Evolutionary conservation across 495 filamentous ascomycete genomes (phyloP).

Genomic region (Aspergillus cristatus): DNA sequence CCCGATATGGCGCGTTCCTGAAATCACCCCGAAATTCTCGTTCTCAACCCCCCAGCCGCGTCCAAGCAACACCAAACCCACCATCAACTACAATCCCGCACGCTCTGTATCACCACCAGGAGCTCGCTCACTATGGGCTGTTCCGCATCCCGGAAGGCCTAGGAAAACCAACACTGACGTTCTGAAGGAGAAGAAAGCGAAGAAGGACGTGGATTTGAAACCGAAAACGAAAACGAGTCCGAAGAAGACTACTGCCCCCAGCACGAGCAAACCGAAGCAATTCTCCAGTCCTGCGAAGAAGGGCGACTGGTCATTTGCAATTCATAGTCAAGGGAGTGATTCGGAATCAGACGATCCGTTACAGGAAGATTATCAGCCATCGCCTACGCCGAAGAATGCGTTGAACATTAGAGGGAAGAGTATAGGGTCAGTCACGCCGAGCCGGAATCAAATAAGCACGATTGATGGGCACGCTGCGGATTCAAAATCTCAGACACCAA

Average conservation of each 20-base stretch:
- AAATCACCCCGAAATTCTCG: slow-evolving; percentile 25
- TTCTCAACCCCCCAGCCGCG: too few relatives aligned
- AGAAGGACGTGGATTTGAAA: slow-evolving; percentile 1
- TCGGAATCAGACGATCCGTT: slow-evolving; percentile 43
- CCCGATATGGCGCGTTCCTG: slow-evolving; percentile 32
- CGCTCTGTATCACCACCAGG: slow-evolving; percentile 30
- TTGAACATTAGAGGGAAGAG: slow-evolving; percentile 17
- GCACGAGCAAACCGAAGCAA: slow-evolving; percentile 17
- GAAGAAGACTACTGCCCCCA: slow-evolving; percentile 4
- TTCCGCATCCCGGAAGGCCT: slow-evolving; percentile 15
- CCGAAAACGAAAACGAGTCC: too few relatives aligned
- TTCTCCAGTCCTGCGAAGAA: slow-evolving; percentile 28
- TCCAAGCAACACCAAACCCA: slow-evolving; percentile 4
- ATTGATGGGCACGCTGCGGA: background rate
- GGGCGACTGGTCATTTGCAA: slow-evolving; percentile 40
- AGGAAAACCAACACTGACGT: slow-evolving; percentile 13
- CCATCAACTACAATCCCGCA: slow-evolving; percentile 4
- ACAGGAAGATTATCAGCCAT: slow-evolving; percentile 28
- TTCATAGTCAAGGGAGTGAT: slow-evolving; percentile 18
- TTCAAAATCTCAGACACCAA: background rate
- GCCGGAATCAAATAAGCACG: slow-evolving; percentile 1
- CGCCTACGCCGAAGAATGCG: slow-evolving; percentile 19
- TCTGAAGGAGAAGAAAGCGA: slow-evolving; percentile 13
- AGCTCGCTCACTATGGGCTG: slow-evolving; percentile 30
- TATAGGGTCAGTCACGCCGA: background rate